Evolutionary conservation across 2,329 filamentous ascomycete genomes (phyloP).

Genomic region (Diaporthe batatas): DNA sequence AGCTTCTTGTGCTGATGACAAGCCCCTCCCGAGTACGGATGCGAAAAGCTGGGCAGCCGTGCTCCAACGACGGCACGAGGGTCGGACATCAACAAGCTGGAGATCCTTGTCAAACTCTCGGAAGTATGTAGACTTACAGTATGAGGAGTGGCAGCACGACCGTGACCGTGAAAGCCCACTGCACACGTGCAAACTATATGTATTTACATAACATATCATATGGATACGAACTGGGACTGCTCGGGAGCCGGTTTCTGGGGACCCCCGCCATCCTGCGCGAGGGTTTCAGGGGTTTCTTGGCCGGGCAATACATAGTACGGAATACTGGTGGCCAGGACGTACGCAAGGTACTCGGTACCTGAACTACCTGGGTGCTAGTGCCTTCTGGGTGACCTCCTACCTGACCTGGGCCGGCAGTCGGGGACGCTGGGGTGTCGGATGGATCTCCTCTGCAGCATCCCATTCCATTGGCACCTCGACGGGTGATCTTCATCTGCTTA

Average conservation of each 20-base stretch:
- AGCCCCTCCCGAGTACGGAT: too few relatives aligned
- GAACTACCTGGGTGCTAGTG: background rate
- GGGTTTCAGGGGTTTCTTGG: conserved; percentile 25
- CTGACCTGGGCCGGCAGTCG: background rate
- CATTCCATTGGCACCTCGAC: conserved; percentile 20
- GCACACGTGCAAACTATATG: background rate
- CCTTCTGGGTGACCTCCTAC: background rate
- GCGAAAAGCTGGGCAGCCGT: background rate
- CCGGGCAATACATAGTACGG: too few relatives aligned
- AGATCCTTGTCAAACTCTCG: background rate
- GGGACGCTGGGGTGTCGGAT: background rate
- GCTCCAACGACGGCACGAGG: background rate
- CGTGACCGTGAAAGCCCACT: background rate
- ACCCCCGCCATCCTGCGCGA: background rate
- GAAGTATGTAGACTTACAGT: background rate
- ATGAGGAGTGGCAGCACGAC: background rate
- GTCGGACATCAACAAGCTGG: background rate
- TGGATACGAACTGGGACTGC: conserved; percentile 2
- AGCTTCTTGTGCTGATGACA: background rate
- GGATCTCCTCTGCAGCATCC: conserved; percentile 14
- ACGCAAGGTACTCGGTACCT: conserved; percentile 18
- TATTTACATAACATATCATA: background rate
- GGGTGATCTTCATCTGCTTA: conserved; percentile 31
- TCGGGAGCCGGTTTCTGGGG: background rate
- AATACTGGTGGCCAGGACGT: background rate